phyloP scores from a whole-genome alignment of 495 filamentous ascomycete genomes.

The Podospora tetraspora region DNA sequence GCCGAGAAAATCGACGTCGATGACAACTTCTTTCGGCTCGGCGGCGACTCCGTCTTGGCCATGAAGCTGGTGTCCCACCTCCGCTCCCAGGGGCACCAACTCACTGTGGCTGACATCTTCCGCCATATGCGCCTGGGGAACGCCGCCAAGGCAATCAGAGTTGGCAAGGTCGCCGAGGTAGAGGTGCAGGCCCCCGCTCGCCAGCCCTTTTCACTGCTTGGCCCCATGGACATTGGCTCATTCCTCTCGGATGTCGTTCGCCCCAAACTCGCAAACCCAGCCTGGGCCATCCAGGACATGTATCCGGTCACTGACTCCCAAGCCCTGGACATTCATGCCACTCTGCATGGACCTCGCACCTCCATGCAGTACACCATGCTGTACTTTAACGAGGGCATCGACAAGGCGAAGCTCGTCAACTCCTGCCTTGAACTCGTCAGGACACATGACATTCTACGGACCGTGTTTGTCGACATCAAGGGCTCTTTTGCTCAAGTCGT shows the following conservation, averaged over 20 bases:
- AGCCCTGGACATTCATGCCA: constrained; percentile 56
- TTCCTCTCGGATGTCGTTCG: constrained; percentile 14
- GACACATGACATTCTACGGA: constrained; percentile 62
- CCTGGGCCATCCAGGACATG: constrained; percentile 19
- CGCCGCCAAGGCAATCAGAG: constrained; percentile 18
- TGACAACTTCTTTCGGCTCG: constrained; percentile 53
- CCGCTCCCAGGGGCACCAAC: constrained; percentile 6
- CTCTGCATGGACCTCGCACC: constrained; percentile 44
- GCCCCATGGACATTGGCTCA: not conserved
- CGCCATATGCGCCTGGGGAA: constrained; percentile 15
- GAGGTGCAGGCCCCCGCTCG: not conserved
- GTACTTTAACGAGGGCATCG: constrained; percentile 28
- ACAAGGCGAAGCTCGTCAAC: constrained; percentile 24
- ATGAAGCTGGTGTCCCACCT: constrained; percentile 51
- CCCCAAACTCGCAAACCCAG: constrained; percentile 5
- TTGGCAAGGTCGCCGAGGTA: not conserved
- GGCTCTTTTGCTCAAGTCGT: constrained; percentile 20
- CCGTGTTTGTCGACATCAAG: constrained; percentile 51
- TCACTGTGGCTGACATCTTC: constrained; percentile 19
- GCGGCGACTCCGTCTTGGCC: constrained; percentile 61
- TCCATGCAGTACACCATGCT: constrained; percentile 41
- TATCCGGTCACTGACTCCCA: constrained; percentile 37
- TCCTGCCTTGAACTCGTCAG: constrained; percentile 42
- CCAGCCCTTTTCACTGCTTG: constrained; percentile 18
- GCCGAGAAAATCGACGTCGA: constrained; percentile 35